These are phyloP conservation scores for Geotrichum histeridarum DNA, from an alignment of 1,139 yeast genomes.

Conservation along the genomic window DNA sequence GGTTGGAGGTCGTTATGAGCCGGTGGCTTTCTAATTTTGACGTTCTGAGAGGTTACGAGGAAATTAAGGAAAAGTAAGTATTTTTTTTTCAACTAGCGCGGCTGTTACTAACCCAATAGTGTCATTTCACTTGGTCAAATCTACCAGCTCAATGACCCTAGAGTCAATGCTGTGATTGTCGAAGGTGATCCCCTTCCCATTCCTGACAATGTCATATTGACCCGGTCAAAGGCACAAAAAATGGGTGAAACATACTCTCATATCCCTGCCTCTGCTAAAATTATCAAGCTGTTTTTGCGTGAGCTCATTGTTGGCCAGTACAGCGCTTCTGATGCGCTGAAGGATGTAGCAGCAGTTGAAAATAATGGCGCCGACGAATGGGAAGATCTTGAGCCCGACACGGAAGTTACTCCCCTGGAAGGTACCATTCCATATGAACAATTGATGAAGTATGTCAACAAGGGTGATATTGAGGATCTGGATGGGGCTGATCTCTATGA, in stretches of 20 bases:
- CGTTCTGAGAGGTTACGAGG: slow-evolving; percentile 70
- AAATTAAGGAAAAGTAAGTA: slow-evolving; percentile 53
- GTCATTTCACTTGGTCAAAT: slow-evolving; percentile 65
- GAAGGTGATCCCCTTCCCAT: slow-evolving; percentile 74
- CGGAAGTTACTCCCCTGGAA: slow-evolving; percentile 13
- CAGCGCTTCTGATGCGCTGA: slow-evolving; percentile 18
- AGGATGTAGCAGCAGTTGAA: slow-evolving; percentile 26
- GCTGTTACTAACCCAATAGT: slow-evolving; percentile 12
- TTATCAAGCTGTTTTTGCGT: slow-evolving; percentile 60
- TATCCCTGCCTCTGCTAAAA: slow-evolving; percentile 66
- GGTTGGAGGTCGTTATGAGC: slow-evolving; percentile 50
- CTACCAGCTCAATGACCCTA: slow-evolving; percentile 52
- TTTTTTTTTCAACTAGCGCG: background rate
- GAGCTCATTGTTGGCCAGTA: slow-evolving; percentile 51
- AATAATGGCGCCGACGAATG: slow-evolving; percentile 50
- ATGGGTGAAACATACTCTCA: slow-evolving; percentile 57
- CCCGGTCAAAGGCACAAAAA: slow-evolving; percentile 67
- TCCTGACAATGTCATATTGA: slow-evolving; percentile 59
- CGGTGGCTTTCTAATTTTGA: slow-evolving; percentile 84
- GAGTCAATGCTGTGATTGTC: slow-evolving; percentile 52
- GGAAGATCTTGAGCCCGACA: slow-evolving; percentile 62
- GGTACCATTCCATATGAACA: slow-evolving; percentile 17
- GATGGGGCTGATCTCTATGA: slow-evolving; percentile 37
- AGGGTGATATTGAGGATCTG: slow-evolving; percentile 26
- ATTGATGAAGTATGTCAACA: slow-evolving; percentile 31